Evolutionary conservation across 2,329 filamentous ascomycete genomes (phyloP), one percentile per base, ranked within the genome.

Genomic region (Chrysosphaeria jannelii): DNA sequence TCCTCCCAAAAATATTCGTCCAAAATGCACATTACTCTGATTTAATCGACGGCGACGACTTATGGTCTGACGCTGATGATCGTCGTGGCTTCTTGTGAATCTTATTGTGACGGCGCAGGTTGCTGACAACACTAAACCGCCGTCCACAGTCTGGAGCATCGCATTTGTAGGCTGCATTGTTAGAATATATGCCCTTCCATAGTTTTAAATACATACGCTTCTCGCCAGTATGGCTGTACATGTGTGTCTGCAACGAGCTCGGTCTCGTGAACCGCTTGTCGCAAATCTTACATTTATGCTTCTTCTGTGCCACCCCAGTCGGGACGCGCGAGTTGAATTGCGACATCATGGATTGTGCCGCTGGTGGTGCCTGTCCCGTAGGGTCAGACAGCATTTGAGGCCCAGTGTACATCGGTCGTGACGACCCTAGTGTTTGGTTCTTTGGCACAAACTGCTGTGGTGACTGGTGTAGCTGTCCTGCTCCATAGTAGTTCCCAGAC

Each of bases 231-330:
- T 93, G 79, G 45, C 76, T 89, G 47, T 91, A 91, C 71, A 91
- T 90, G 41, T 93, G 79, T 13, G 81, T 93, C 42, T 91, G 79
- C 15, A 93, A 47, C 10, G 81, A 91, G 39, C 78, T 90, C 1
- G 79, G 79, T 24, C 79, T 63, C 2, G 79, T 91, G 43, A 93
- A 93, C 20, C 81, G 66, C 58, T 93, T 91, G 46, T 91, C 81
- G 51, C 79, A 93, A 28, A 93, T 72, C 48, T 90, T 90, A 59
- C 79, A 93, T 53, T 90, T 91, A 51, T 93, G 85, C 56, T 93
- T 93, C 64, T 93, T 93, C 42, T 91, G 78, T 7, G 81, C 85
- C 47, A 76, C 90, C 10, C 75, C 79, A n/a, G n/a, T n/a, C 1
- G 78, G 79, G 24, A 91, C 68, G 48, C 91, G 91, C 31, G 81